These are phyloP conservation scores for Mortierella sp. DNA, from an alignment of 371 early-diverging fungal species.

Conservation along the genomic window DNA sequence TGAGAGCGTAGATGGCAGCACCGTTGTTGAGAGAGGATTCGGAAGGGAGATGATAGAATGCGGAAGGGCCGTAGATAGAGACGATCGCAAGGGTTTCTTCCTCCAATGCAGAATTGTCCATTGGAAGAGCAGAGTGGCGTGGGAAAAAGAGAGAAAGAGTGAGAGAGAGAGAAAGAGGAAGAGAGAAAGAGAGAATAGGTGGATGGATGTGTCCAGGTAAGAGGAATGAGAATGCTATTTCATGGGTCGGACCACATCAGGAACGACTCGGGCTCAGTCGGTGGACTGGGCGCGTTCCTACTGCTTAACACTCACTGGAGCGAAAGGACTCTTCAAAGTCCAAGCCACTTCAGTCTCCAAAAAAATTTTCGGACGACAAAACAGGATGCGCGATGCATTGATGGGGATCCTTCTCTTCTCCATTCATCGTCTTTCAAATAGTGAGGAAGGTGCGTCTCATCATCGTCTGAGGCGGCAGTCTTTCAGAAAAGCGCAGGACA, in stretches of 20 bases:
- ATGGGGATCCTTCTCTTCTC: constrained; percentile 34
- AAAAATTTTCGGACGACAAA: no score
- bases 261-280: background rate
- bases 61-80: constrained; percentile 54
- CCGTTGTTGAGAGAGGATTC: background rate
- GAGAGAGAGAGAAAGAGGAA: no score
- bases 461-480: no score
- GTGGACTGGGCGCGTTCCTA: background rate
- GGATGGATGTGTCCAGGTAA: background rate
- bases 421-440: constrained; percentile 50
- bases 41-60: constrained; percentile 34
- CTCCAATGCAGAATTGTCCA: constrained; percentile 29
- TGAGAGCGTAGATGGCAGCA: constrained; percentile 30
- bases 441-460: constrained; percentile 51
- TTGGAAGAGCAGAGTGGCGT: background rate
- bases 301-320: no score
- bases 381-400: no score
- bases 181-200: no score
- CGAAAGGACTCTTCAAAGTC: no score
- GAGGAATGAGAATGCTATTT: background rate
- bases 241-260: background rate
- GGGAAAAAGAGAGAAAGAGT: background rate
- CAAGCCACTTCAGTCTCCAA: no score
- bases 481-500: no score
- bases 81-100: constrained; percentile 55